These are phyloP conservation scores for Amauroascus verrucosus DNA, from an alignment of 2,329 filamentous ascomycete genomes.

Conservation along the genomic window DNA sequence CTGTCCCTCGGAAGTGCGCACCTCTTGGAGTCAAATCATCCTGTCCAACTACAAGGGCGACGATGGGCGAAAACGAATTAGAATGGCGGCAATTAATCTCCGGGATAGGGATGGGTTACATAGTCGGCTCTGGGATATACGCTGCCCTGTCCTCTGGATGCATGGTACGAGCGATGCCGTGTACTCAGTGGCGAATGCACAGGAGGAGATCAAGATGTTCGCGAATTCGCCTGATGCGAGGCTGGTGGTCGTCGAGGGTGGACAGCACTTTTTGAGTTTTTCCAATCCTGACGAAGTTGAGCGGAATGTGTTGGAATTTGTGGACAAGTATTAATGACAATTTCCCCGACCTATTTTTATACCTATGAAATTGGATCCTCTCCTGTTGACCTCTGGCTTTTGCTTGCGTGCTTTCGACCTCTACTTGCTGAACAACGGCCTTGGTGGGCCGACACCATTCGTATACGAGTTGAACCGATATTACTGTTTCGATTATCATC, in stretches of 20 bases:
- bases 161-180: slow-evolving; percentile 36
- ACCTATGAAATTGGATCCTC: neutral
- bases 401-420: neutral
- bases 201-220: slow-evolving; percentile 42
- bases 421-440: neutral
- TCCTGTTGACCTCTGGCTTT: neutral
- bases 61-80: slow-evolving; percentile 37
- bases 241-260: slow-evolving; percentile 38
- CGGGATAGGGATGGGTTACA: slow-evolving; percentile 41
- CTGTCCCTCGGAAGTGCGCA: slow-evolving; percentile 27
- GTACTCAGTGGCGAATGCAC: slow-evolving; percentile 34
- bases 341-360: neutral
- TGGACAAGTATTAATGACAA: slow-evolving; percentile 19
- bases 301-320: slow-evolving; percentile 32
- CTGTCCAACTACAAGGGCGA: slow-evolving; percentile 41
- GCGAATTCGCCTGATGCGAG: slow-evolving; percentile 34
- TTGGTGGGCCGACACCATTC: neutral
- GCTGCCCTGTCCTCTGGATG: slow-evolving; percentile 44
- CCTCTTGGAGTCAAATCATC: slow-evolving; percentile 39
- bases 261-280: slow-evolving; percentile 42
- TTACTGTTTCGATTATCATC: neutral
- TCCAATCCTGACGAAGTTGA: slow-evolving; percentile 40
- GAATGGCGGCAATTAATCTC: slow-evolving; percentile 44
- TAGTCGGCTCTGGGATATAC: slow-evolving; percentile 37
- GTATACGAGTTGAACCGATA: neutral